Base-by-base conservation (phyloP, 139 green algal species). In the Volvox africanus region DNA sequence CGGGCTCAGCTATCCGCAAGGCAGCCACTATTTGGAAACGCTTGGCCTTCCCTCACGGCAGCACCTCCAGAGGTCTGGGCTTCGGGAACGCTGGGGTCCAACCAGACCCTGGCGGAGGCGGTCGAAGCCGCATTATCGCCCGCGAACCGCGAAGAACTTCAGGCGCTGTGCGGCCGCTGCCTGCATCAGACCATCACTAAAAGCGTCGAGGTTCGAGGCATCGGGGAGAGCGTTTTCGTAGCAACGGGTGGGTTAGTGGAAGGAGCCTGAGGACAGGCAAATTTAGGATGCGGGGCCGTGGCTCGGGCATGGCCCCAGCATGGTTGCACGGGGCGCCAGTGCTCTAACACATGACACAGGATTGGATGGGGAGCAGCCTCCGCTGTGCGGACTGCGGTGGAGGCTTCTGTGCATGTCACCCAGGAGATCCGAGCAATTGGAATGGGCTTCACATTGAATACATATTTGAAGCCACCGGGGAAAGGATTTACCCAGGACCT, bases 121-220 rank as follows among this genome's bases (percentile, higher is more conserved):
- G 82, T 88, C 13, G 33, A 79, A 1, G 62, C 33, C 5, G 69
- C 19, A 28, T 68, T 90, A 22, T 32, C n/a, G 0, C 36, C 61
- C 5, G 9, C 28, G 6, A 24, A 90, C 28, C 19, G 44, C 13
- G 28, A 90, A 19, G 14, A 81, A 30, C 88, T 92, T 9, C 65
- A 50, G 9, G 85, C 79, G 61, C 86, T 96, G 55, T 96, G 94
- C 67, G 94, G 93, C 28, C 84, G 93, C 17, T 94, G 92, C 77
- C 88, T 96, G 16, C 96, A 95, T 61, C 91, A 94, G 61, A 95
- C 92, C 37, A 81, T 96, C 22, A 94, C 91, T 0, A 82, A 80
- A 11, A 92, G 90, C 36, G 88, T 94, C 21, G 68, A 81, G 20
- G 67, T 92, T 6, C 92, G 92, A 33, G 91, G 89, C 32, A 83